These are phyloP conservation scores for Corynascus novoguineensis DNA, from an alignment of 495 filamentous ascomycete genomes.

Conservation along the genomic window DNA sequence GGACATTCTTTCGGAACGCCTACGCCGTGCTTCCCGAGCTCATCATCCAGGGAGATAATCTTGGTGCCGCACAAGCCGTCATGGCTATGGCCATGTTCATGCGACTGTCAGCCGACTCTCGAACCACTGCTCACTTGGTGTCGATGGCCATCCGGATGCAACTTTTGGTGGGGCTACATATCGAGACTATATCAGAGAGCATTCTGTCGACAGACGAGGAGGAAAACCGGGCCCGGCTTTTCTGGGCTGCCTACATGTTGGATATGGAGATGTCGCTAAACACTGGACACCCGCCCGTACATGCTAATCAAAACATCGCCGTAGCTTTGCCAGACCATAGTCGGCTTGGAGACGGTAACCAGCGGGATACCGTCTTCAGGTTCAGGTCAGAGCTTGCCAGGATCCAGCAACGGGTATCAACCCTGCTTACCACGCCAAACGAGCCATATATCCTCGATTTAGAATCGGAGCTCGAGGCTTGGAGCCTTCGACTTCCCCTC, in stretches of 20 bases:
- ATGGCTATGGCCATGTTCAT: background rate
- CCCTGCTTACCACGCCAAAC: background rate
- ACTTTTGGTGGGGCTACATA: background rate
- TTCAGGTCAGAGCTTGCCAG: background rate
- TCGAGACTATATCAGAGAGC: background rate
- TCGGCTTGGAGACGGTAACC: background rate
- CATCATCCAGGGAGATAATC: background rate
- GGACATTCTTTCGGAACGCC: slow-evolving; percentile 16
- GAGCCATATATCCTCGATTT: background rate
- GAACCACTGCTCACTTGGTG: background rate
- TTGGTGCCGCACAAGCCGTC: background rate
- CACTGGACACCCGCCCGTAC: background rate
- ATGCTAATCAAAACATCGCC: background rate
- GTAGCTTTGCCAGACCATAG: background rate
- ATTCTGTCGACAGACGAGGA: background rate
- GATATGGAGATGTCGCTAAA: background rate
- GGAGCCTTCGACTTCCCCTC: background rate
- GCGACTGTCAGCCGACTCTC: background rate
- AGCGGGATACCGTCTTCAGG: background rate
- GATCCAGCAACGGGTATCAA: background rate
- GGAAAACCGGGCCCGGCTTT: background rate
- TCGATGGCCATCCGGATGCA: background rate
- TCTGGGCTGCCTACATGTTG: background rate
- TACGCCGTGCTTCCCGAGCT: slow-evolving; percentile 12
- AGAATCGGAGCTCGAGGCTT: background rate